Evolutionary conservation across 345 rosid genomes (phyloP).

Genomic region (Punica granatum): DNA sequence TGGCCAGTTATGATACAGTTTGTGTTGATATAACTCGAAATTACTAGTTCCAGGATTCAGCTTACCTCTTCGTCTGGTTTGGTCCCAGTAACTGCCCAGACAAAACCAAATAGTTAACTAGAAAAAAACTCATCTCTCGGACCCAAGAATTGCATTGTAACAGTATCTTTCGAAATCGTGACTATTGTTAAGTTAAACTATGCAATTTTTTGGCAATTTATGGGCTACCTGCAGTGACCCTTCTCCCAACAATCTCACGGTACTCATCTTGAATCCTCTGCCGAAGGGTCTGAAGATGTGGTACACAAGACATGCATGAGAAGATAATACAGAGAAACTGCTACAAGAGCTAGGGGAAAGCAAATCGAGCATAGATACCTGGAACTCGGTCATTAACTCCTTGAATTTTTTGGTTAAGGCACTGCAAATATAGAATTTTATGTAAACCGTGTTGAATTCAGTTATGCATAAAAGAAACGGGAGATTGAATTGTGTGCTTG

Average conservation of each 20-base stretch:
- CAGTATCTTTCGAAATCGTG: background rate
- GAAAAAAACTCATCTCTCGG: background rate
- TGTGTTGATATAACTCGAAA: slow-evolving; percentile 7
- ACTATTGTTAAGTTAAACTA: background rate
- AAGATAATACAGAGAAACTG: background rate
- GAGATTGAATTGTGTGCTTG: background rate
- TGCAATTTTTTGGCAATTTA: background rate
- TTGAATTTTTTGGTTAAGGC: slow-evolving; percentile 49
- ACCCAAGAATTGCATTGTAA: background rate
- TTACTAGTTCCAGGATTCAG: slow-evolving; percentile 4
- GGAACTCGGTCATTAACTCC: slow-evolving; percentile 83
- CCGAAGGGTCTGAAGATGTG: slow-evolving; percentile 53
- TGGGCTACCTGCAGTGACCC: slow-evolving; percentile 66
- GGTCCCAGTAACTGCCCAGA: slow-evolving; percentile 43
- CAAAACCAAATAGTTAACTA: background rate
- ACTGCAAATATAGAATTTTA: slow-evolving; percentile 29
- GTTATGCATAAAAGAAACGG: background rate
- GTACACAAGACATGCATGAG: slow-evolving; percentile 12
- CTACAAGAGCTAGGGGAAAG: background rate
- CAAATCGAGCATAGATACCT: slow-evolving; percentile 32
- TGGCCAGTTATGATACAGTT: slow-evolving; percentile 18
- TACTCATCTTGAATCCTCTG: slow-evolving; percentile 84
- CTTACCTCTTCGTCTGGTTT: slow-evolving; percentile 70
- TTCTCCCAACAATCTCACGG: slow-evolving; percentile 86
- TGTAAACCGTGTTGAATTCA: background rate